Conservation (phyloP, 208 protist species). For the Borovskyia barvae region DNA sequence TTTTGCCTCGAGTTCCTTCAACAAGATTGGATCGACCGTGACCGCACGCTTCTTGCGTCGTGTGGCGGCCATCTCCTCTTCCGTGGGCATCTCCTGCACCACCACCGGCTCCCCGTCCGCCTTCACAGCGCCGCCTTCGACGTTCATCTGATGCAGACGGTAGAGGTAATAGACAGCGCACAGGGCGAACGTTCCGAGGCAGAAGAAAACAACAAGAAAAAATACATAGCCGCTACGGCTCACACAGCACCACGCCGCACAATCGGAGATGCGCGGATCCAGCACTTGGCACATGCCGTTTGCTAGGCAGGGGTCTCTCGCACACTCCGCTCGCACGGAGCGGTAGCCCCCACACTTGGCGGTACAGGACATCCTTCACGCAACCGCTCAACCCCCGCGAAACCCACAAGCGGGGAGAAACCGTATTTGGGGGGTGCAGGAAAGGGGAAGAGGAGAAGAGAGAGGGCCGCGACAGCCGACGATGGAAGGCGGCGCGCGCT, state of each 20-base stretch:
- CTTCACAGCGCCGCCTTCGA: slow-evolving; percentile 57
- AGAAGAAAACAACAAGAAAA: slow-evolving; percentile 78
- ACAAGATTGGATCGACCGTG: slow-evolving; percentile 50
- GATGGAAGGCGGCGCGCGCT: no score
- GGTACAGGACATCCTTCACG: slow-evolving; percentile 46
- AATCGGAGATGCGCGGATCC: slow-evolving; percentile 45
- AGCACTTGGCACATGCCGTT: slow-evolving; percentile 63
- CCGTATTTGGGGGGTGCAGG: no score
- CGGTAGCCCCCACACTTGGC: slow-evolving; percentile 64
- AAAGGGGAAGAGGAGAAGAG: no score
- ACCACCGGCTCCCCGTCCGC: slow-evolving; percentile 48
- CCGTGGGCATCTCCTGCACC: slow-evolving; percentile 18
- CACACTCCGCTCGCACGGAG: slow-evolving; percentile 74
- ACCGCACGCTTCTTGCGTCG: slow-evolving; percentile 57
- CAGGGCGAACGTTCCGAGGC: slow-evolving; percentile 60
- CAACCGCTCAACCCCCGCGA: no score
- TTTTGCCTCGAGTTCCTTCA: slow-evolving; percentile 41
- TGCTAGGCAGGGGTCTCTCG: slow-evolving; percentile 64
- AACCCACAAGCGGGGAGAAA: no score
- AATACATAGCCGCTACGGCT: slow-evolving; percentile 68
- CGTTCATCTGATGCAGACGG: slow-evolving; percentile 75
- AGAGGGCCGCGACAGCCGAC: no score
- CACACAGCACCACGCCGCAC: slow-evolving; percentile 75
- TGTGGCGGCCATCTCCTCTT: slow-evolving; percentile 30
- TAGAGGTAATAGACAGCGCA: slow-evolving; percentile 69